Conservation (phyloP, 2,329 filamentous ascomycete species). For the Cyphellophora europaea region DNA sequence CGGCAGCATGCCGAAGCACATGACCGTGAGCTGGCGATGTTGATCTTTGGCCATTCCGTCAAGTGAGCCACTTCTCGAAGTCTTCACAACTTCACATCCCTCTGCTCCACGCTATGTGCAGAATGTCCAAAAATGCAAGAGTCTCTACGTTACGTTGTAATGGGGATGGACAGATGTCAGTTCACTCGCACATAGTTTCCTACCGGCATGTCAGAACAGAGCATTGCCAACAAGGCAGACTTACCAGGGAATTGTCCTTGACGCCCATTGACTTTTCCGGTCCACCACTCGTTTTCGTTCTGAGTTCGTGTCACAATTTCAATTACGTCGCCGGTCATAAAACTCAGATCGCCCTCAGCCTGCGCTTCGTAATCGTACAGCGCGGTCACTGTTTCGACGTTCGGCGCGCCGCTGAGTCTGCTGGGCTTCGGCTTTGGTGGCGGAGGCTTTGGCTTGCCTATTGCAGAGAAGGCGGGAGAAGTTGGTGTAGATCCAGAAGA, state of each 20-base stretch:
- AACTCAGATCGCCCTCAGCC: conserved; percentile 87
- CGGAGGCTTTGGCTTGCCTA: conserved; percentile 49
- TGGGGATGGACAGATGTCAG: conserved; percentile 12
- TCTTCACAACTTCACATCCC: too few species aligned
- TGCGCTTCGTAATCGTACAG: conserved; percentile 96
- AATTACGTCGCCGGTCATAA: conserved; percentile 78
- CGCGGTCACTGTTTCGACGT: conserved; percentile 73
- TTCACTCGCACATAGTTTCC: conserved; percentile 35
- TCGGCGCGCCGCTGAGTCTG: conserved; percentile 55
- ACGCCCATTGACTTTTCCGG: conserved; percentile 66
- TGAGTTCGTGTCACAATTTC: conserved; percentile 76
- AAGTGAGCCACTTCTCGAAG: too few species aligned
- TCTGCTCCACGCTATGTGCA: too few species aligned
- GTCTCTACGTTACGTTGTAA: too few species aligned
- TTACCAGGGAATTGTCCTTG: conserved; percentile 91
- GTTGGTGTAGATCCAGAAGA: conserved; percentile 29
- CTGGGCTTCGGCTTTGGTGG: conserved; percentile 79
- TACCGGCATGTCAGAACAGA: conserved; percentile 10
- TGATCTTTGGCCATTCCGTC: too few species aligned
- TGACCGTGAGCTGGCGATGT: too few species aligned
- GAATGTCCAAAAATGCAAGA: too few species aligned
- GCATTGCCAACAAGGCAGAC: conserved; percentile 26
- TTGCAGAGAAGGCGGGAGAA: conserved; percentile 38
- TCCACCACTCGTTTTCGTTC: conserved; percentile 98
- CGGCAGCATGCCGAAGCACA: too few species aligned